Base-by-base conservation (phyloP, 805 yeast species). In the Saccharomycopsis sp. region DNA sequence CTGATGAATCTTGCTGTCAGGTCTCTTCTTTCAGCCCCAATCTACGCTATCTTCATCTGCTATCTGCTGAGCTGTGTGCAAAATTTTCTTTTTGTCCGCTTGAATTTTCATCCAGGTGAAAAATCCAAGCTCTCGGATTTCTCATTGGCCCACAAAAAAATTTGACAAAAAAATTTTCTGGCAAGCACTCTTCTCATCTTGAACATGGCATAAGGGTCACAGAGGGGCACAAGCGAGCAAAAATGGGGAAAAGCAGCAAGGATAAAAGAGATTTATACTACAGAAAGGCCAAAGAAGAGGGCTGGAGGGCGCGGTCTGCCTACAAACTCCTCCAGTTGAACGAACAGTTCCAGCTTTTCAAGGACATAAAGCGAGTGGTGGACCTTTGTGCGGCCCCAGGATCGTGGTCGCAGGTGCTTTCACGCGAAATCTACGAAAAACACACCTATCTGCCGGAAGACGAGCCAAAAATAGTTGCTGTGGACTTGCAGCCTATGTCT, bases 341-440 rank as follows among this genome's bases (percentile, higher is more conserved):
- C 66, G 97, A 92, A 57, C 91, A 94, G 69, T 94, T 92, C 69
- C 85, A 87, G 61, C 79, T 91, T 41, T 82, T 94, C 57, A 78
- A 83, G 54, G 76, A 78, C 57, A 83, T 91, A 40, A 78, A 76
- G 50, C 75, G 97, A 64, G 98, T 94, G 2, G 99, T 94, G 3
- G 99, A 94, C 72, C 76, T 94, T 34, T 94, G 99, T 77, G 99
- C 99, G 41, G 99, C 98, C 2, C 97, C 97, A 0, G 99, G 97
- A 1, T 91, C 97, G 2, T 94, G 99, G 99, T 88, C 96, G 1
- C 99, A 94, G 69, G 99, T 94, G 0, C 78, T 94, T 14, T 85
- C 94, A 34, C 73, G 89, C 64, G 84, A 85, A 65, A 71, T 89
- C 46, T 82, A 78, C 64, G 75, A 75, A 60, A 77, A 71, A 41